A percentile compares a stretch with the other conserved stretches of the same genome.
Conservation (phyloP, 192 early-diverging fungal genomes). For the Coemansia sp. region DNA sequence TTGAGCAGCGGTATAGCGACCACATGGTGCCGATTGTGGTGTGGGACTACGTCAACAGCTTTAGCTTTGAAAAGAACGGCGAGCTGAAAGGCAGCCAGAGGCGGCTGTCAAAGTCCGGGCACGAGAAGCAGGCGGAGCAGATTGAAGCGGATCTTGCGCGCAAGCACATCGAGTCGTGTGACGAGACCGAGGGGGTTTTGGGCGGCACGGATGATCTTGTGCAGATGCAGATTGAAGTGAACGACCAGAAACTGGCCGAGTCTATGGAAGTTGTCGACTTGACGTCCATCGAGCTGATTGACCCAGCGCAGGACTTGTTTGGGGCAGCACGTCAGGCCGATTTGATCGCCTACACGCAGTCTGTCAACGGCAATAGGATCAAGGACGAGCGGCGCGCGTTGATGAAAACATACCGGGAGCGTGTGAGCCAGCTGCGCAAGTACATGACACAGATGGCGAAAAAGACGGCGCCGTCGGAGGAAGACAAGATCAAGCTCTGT, state of each 20-base stretch:
- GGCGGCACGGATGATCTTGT: not conserved
- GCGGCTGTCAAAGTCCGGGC: slow-evolving; percentile 1
- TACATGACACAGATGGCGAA: slow-evolving; percentile 6
- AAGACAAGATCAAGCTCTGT: not conserved
- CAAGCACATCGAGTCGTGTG: slow-evolving; percentile 17
- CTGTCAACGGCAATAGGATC: slow-evolving; percentile 10
- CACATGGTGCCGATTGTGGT: slow-evolving; percentile 63
- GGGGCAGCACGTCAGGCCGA: slow-evolving; percentile 41
- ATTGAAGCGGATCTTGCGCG: slow-evolving; percentile 29
- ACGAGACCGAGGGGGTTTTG: not conserved
- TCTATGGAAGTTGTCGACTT: slow-evolving; percentile 21
- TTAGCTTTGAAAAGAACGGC: slow-evolving; percentile 13
- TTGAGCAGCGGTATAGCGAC: slow-evolving; percentile 73
- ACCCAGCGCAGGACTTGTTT: slow-evolving; percentile 25
- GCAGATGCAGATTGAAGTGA: not conserved
- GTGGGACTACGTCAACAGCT: slow-evolving; percentile 51
- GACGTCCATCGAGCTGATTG: slow-evolving; percentile 23
- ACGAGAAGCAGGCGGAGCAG: slow-evolving; percentile 12
- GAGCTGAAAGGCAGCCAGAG: slow-evolving; percentile 1
- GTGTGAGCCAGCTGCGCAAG: slow-evolving; percentile 2
- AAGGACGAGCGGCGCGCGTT: slow-evolving; percentile 1
- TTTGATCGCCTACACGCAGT: slow-evolving; percentile 33
- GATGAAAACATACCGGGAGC: not conserved
- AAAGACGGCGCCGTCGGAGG: not conserved
- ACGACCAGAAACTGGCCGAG: slow-evolving; percentile 1